These are phyloP conservation scores for Neurospora sp. DNA, from an alignment of 495 filamentous ascomycete genomes.

Conservation along the genomic window DNA sequence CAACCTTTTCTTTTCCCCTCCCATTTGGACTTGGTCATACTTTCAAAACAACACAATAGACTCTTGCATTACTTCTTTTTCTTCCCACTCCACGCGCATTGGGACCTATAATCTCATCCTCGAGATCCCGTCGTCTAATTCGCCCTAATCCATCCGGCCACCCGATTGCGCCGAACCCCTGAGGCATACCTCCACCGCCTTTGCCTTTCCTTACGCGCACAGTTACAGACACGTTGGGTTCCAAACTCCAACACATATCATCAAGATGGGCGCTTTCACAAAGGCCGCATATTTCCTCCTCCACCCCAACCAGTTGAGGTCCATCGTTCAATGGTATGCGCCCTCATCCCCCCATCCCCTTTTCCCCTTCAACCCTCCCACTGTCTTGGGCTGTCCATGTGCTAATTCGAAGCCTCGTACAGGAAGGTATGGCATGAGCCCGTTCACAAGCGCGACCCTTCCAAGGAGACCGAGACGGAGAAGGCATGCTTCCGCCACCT, in stretches of 20 bases:
- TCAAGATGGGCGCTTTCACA: slow-evolving; percentile 33
- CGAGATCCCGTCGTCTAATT: neutral
- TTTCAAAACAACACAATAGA: neutral
- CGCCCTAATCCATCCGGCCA: neutral
- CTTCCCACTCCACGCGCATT: neutral
- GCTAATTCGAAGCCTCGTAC: slow-evolving; percentile 7
- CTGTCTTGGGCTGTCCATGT: slow-evolving; percentile 3
- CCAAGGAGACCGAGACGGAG: slow-evolving; percentile 63
- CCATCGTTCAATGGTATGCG: slow-evolving; percentile 85
- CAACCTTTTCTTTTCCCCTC: slow-evolving; percentile 1
- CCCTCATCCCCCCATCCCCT: neutral
- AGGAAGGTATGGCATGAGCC: slow-evolving; percentile 97
- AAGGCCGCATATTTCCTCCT: slow-evolving; percentile 64
- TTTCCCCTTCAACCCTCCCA: slow-evolving; percentile 1
- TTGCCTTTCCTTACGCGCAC: neutral
- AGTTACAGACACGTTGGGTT: neutral
- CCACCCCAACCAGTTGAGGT: slow-evolving; percentile 69
- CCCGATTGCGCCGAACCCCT: neutral
- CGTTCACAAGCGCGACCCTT: slow-evolving; percentile 69
- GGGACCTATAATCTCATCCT: neutral
- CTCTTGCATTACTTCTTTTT: neutral
- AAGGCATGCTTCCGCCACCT: slow-evolving; percentile 78
- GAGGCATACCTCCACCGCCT: neutral
- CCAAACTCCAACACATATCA: neutral
- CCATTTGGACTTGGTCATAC: neutral